Base-by-base conservation (phyloP, 2,329 filamentous ascomycete species). In the Cytospora piceae region DNA sequence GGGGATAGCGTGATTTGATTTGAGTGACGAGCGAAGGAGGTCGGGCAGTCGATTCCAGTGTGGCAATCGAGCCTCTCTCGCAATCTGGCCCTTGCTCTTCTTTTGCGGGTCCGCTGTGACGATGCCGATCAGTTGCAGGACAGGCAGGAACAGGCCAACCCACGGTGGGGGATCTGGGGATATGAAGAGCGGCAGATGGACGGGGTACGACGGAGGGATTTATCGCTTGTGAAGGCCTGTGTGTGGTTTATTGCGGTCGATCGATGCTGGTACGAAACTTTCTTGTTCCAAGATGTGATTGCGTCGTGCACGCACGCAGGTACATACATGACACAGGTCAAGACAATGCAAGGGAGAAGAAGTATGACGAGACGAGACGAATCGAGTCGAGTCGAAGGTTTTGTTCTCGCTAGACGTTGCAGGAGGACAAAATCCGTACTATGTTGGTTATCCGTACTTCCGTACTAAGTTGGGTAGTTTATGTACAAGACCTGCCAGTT, bases 41-140 rank as follows among this genome's bases (percentile, higher is more conserved):
- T 52, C 27, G 52, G 52, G 12, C 52, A 34, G 17, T 39, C 55
- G 29, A 42, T 42, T 29, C 24, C 27, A 56, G 61, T 39, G 61
- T 57, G 53, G 61, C 53, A 29, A 32, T 22, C 27, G n/a, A 52
- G 60, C 27, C 39, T 20, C 39, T 57, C 52, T 55, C 53, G 61
- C 56, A 63, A 63, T 63, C 61, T 63, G 39, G 53, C 61, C 22
- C 20, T 63, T 51, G 39, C 49, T 31, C 53, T 34, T 57, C 53
- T 63, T 63, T 46, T 57, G 53, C 53, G 61, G 61, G 54, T 55
- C 61, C 53, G 56, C 61, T 39, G 53, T 39, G 60, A 57, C 32
- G 60, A 42, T 49, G 42, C 42, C 42, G 42, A 49, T 49, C 42
- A 49, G n/a, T 49, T 22, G 42, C 42, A 49, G n/a, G 42, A 49